Base-by-base conservation (phyloP, 805 yeast genomes). In the Cyberlindnera lachancei region DNA sequence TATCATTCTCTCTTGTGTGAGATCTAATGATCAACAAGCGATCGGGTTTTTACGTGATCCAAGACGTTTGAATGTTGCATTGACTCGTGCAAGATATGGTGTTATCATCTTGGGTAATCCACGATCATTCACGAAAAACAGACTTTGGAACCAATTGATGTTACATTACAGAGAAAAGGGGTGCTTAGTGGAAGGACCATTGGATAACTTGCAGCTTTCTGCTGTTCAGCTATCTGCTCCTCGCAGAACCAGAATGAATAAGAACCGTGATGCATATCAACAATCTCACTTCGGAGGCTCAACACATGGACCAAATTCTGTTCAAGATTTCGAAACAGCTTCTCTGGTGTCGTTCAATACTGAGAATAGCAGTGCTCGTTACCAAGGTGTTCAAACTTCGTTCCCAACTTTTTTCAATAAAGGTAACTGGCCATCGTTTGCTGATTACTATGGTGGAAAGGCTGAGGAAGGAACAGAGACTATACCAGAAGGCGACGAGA, bases 41-140 rank as follows among this genome's bases (percentile, higher is more conserved):
- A 81, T 87, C 45, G 96, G 96, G 6, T 86, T 87, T 58, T 66
- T 86, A 53, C 72, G 77, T 41, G 95, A 86, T 48, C 84, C 87
- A 16, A 68, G 95, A 52, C 79, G 96, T 60, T 56, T 86, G 52
- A 86, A 86, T 53, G 96, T 87, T 36, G 95, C 94, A 5, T 63
- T 86, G 31, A 86, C 95, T 2, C 74, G 96, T 58, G 94, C 95
- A 17, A 79, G 72, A 53, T 85, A 74, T 50, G 95, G 95, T 5
- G 56, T 86, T 41, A 67, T 83, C 13, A 69, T 88, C 15, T 61
- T 88, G 32, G 96, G 96, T 35, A 86, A 87, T 52, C 94, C 95
- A 8, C 64, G 79, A 40, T 73, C 92, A 1, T 64, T 88, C 42
- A 68, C 83, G 27, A 68, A 70, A 37, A 81, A 83, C 54, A 55